Evolutionary conservation across 345 rosid species (phyloP), one percentile per base, ranked within the genome.

Genomic region (Raphanus sativus): DNA sequence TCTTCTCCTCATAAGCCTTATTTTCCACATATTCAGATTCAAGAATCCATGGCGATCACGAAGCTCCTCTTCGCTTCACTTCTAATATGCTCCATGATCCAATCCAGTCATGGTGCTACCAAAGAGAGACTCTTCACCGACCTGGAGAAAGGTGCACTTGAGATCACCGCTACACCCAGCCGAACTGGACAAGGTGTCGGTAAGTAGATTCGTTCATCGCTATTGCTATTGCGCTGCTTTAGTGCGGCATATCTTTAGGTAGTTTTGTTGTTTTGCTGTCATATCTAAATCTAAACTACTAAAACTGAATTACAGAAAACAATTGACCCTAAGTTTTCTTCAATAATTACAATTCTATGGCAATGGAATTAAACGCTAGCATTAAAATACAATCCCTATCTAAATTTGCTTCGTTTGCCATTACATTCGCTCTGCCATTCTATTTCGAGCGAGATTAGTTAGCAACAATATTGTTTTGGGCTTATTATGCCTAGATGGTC

Each of bases 81-180:
- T 62, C 7, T 83, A 7, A 21, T 83, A 0, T 80, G 65, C 69
- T 74, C 50, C 50, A 64, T 80, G 58, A 75, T 75, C 69, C 21
- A 66, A 61, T 16, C 60, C 1, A 52, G 16, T 59, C 73, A 16
- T 56, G 82, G 75, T 11, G 68, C 64, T 7, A 32, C 74, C 9
- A 42, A 62, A 16, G 75, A 55, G 8, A 79, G 70, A 2, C 85
- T 84, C 70, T 85, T 89, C 73, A 65, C 86, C 24, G 67, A 88
- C 12, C 85, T 89, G 17, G 68, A 75, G 52, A 71, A 78, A 26
- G 54, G 48, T 5, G 72, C 86, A 12, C 68, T 91, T 24, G 67
- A 68, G 4, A 85, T 86, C 79, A 69, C 80, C 28, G 81, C 86
- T 12, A 81, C 82, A n/a, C 75, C 87, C 3, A 77, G 70, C 69